Base-by-base conservation (phyloP, 2,329 filamentous ascomycete genomes). In the Fusarium algeriense region DNA sequence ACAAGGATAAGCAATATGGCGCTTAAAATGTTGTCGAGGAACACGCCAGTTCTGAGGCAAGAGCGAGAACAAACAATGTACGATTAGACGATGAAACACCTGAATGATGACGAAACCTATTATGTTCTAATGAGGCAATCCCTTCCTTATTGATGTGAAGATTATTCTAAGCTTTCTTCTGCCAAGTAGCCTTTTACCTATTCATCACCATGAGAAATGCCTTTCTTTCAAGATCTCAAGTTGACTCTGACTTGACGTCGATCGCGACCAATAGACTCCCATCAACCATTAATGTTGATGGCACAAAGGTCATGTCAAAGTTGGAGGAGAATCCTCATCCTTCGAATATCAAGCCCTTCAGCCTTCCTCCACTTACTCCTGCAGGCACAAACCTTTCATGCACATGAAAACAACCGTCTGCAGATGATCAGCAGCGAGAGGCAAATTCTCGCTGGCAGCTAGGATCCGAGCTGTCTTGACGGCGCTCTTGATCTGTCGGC, bases 1-100 rank as follows among this genome's bases (percentile, higher is more conserved):
- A 94, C 80, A 94, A 93, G 85, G 84, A 89, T 9, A 80, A 79
- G 71, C 76, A 81, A 45, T 79, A 73, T 37, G 80, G 80, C 15
- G 40, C 44, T 34, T 73, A 23, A 70, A 35, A 19, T 43, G n/a
- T 49, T 50, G 17, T 28, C 15, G 26, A 30, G 26, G 10, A 40
- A 23, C 7, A 32, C 17, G 11, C 20, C 32, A 20, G 19, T 17
- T 44, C 20, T 37, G 8, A 30, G 6, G 20, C 11, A 38, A 40
- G 30, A 34, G 19, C 43, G 4, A 60, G 32, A 26, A 23, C 20
- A 55, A 43, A 8, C n/a, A 38, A 12, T 70, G 57, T 63, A 57
- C 19, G 44, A 57, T 14, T 58, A 66, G 20, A 67, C 19, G 45
- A 56, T 10, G n/a, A 49, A 32, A 26, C 14, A 50, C 48, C 41